Evolutionary conservation across 257 asterid species (phyloP).

Genomic region (Parsonsia alboflavescens): DNA sequence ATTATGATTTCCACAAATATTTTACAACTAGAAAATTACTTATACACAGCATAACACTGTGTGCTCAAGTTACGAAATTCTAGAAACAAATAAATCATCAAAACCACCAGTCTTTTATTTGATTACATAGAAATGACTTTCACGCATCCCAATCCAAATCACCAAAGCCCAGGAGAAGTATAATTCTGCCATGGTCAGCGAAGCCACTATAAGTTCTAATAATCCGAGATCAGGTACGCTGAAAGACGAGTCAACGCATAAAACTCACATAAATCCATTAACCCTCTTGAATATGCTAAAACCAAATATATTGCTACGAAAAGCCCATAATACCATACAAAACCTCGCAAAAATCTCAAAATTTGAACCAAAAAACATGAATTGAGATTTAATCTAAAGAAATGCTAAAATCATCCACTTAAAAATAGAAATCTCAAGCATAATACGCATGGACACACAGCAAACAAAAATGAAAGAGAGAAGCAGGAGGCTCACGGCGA

Average conservation of each 20-base stretch:
- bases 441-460: background rate
- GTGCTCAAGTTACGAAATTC: background rate
- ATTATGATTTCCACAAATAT: background rate
- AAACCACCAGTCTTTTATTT: background rate
- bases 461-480: background rate
- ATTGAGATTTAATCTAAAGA: background rate
- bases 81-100: background rate
- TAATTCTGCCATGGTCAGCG: no score
- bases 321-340: background rate
- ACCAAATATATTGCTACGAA: background rate
- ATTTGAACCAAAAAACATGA: background rate
- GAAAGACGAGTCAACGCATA: constrained; percentile 13
- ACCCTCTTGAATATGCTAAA: background rate
- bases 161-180: background rate
- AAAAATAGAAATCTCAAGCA: constrained; percentile 9
- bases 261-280: constrained; percentile 3
- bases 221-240: constrained; percentile 4
- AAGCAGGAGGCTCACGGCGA: constrained; percentile 22
- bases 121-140: background rate
- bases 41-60: background rate
- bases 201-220: no score
- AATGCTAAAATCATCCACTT: background rate
- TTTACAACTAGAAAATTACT: background rate
- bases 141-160: background rate
- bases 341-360: constrained; percentile 1